These are phyloP conservation scores for Zygosaccharomyces bailii DNA, from an alignment of 805 yeast species.

Conservation along the genomic window DNA sequence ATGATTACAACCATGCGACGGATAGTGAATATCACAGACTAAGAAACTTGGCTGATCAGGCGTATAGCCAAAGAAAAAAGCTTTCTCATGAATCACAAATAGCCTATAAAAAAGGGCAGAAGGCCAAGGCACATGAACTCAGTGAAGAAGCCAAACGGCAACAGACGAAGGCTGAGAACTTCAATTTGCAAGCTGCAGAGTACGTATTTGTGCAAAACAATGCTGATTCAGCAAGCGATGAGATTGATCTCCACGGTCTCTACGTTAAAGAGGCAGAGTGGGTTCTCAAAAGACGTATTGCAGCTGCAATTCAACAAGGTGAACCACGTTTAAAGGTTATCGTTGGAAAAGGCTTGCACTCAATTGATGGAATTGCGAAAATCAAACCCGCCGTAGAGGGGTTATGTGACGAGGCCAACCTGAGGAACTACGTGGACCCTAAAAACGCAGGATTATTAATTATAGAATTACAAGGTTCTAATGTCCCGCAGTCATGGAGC, in stretches of 20 bases:
- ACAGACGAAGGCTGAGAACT: slow-evolving; percentile 57
- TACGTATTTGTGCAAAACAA: slow-evolving; percentile 86
- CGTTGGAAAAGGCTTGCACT: slow-evolving; percentile 91
- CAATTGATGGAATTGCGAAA: slow-evolving; percentile 77
- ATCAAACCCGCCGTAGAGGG: slow-evolving; percentile 85
- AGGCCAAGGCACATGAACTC: slow-evolving; percentile 64
- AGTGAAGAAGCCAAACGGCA: slow-evolving; percentile 66
- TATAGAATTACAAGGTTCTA: slow-evolving; percentile 55
- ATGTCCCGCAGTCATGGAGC: slow-evolving; percentile 41
- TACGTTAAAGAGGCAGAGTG: slow-evolving; percentile 85
- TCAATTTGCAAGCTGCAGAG: slow-evolving; percentile 80
- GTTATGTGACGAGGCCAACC: slow-evolving; percentile 62
- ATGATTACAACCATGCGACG: slow-evolving; percentile 65
- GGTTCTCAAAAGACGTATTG: slow-evolving; percentile 67
- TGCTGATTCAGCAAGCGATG: slow-evolving; percentile 77
- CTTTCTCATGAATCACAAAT: slow-evolving; percentile 65
- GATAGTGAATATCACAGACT: slow-evolving; percentile 61
- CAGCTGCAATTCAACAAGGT: slow-evolving; percentile 53
- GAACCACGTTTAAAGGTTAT: slow-evolving; percentile 72
- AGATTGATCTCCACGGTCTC: slow-evolving; percentile 90
- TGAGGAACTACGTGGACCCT: slow-evolving; percentile 59
- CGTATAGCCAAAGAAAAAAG: slow-evolving; percentile 53
- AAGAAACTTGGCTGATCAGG: slow-evolving; percentile 65
- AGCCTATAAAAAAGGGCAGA: slow-evolving; percentile 75
- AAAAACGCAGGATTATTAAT: slow-evolving; percentile 79